Base-by-base conservation (phyloP, 306 rosid species). In the Elaeagnus macrophylla region DNA sequence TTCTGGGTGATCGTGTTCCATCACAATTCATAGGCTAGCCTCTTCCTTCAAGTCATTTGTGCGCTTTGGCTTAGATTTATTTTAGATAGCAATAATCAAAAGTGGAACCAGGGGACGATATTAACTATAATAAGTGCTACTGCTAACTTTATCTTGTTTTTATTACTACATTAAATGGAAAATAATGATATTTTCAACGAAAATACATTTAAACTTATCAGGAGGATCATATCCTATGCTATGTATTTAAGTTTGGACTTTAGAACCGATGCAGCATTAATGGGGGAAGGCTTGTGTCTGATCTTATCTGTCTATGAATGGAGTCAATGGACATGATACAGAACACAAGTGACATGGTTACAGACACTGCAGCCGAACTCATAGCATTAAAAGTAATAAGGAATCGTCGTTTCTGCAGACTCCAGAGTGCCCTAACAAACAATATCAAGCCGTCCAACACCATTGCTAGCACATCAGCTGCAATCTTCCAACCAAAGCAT, bases 401-500 rank as follows among this genome's bases (percentile, higher is more conserved):
- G 70, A 75, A 75, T 8, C 89, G 77, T 5, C 79, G 72, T 71
- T 83, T 83, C 59, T 75, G 95, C 39, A 83, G 68, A 9, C 68
- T 70, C 89, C 94, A 83, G 18, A 79, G 53, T 18, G 94, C 81
- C 58, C 70, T 66, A 3, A 72, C 66, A 60, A 87, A 70, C 56
- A 39, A 15, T 41, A 48, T 50, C 54, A 79, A 47, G 8, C 82
- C 77, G 18, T 75, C 60, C 7, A 72, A 61, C 70, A 73, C 65
- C 81, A 54, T 65, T 20, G 71, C 42, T 5, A 79, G 11, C 56
- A 79, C 53, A 64, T 63, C 72, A 1, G 75, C 74, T 81, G 83
- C 78, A 18, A 47, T 59, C 51, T 10, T 8, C 8, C 8, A 36
- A 3, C 4, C 13, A 16, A n/a, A n/a, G n/a, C n/a, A n/a, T n/a